phyloP scores from a whole-genome alignment of 495 filamentous ascomycete genomes.

The Staphylotrichum longicolle region DNA sequence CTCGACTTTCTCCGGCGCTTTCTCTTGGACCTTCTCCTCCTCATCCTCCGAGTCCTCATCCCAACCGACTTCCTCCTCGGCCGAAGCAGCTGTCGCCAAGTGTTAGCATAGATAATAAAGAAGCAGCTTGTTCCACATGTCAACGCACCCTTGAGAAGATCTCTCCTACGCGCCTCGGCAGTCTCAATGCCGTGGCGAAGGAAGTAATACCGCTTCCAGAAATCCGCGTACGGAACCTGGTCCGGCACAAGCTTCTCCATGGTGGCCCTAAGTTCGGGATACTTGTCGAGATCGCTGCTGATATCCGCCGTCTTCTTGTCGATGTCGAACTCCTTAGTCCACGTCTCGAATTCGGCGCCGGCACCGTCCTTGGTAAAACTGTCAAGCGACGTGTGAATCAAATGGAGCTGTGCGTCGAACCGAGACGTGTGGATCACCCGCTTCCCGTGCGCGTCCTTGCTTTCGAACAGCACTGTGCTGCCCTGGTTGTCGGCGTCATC shows the following conservation, averaged over 20 bases:
- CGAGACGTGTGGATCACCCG: conserved; percentile 88
- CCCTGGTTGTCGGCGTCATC: conserved; percentile 35
- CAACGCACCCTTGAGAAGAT: conserved; percentile 78
- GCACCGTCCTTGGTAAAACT: conserved; percentile 82
- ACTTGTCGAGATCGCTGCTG: conserved; percentile 76
- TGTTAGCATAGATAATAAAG: conserved; percentile 27
- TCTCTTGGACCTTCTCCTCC: background rate
- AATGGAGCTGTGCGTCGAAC: conserved; percentile 93
- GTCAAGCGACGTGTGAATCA: conserved; percentile 81
- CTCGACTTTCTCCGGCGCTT: no score
- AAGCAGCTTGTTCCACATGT: conserved; percentile 26
- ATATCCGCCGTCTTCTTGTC: conserved; percentile 86
- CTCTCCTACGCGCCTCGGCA: conserved; percentile 86
- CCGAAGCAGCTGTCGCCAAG: conserved; percentile 51
- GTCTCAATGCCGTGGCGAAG: conserved; percentile 89
- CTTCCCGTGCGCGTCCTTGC: conserved; percentile 84
- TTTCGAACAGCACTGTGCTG: conserved; percentile 75
- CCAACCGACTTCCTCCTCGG: conserved; percentile 80
- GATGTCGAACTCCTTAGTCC: conserved; percentile 72
- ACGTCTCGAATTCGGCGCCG: conserved; percentile 69
- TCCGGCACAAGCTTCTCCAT: conserved; percentile 98
- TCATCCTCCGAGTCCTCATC: conserved; percentile 58
- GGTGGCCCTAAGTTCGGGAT: conserved; percentile 79
- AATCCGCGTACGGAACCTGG: conserved; percentile 78
- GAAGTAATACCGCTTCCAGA: conserved; percentile 97